phyloP scores from a whole-genome alignment of 2,329 filamentous ascomycete species.

The Annulohypoxylon truncatum region DNA sequence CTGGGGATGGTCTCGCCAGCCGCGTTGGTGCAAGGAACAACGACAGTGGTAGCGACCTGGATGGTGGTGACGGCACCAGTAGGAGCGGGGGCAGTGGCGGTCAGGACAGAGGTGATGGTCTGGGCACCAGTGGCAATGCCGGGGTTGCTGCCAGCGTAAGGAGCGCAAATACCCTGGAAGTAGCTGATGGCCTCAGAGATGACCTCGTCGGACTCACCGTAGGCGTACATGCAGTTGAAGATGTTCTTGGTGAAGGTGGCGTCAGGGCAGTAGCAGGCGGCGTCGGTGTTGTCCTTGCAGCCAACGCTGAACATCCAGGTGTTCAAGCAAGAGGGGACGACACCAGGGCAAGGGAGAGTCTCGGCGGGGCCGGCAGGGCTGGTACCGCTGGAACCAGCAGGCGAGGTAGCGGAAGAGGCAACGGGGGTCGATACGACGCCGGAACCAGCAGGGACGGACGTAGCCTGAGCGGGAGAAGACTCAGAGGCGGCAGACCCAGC shows the following conservation, averaged over 20 bases:
- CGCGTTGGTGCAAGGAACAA: slow-evolving; percentile 61
- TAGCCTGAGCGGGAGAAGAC: slow-evolving; percentile 28
- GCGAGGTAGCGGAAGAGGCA: slow-evolving; percentile 16
- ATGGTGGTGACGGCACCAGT: slow-evolving; percentile 61
- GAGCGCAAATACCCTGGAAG: slow-evolving; percentile 91
- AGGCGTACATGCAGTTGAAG: slow-evolving; percentile 82
- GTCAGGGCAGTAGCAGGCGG: slow-evolving; percentile 87
- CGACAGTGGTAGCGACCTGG: slow-evolving; percentile 61
- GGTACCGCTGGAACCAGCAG: slow-evolving; percentile 39
- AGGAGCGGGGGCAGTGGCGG: slow-evolving; percentile 59
- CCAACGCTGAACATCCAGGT: slow-evolving; percentile 81
- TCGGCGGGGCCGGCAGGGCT: slow-evolving; percentile 52
- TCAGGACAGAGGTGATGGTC: slow-evolving; percentile 70
- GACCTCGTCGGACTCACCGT: slow-evolving; percentile 74
- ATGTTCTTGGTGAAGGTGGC: slow-evolving; percentile 80
- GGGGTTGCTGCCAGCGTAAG: slow-evolving; percentile 80
- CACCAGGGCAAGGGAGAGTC: slow-evolving; percentile 70
- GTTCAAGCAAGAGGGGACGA: slow-evolving; percentile 90
- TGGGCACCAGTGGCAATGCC: slow-evolving; percentile 82
- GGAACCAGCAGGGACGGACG: slow-evolving; percentile 27
- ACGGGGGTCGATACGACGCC: slow-evolving; percentile 15
- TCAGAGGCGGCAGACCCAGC: slow-evolving; percentile 38
- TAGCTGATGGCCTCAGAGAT: slow-evolving; percentile 79
- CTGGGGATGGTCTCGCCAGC: slow-evolving; percentile 60
- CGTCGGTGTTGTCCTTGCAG: slow-evolving; percentile 87